Conservation (phyloP, 352 stramenopile genomes). For the Globisporangium cystogenes region DNA sequence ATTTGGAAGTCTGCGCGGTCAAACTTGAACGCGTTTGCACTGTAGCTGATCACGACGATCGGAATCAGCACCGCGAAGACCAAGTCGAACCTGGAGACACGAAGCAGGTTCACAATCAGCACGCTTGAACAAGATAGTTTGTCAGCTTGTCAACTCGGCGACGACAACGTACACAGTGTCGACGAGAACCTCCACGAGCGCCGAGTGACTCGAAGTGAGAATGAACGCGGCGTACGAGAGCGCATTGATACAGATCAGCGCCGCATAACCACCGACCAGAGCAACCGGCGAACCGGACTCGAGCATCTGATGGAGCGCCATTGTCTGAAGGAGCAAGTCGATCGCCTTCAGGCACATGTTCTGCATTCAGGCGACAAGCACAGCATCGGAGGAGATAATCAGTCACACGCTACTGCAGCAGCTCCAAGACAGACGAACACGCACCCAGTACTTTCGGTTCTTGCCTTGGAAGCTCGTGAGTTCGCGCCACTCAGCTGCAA, state of each 20-base stretch:
- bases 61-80: constrained; percentile 21
- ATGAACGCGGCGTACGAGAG: constrained; percentile 11
- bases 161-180: constrained; percentile 13
- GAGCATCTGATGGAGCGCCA: constrained; percentile 19
- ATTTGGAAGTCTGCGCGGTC: constrained; percentile 18
- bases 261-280: constrained; percentile 11
- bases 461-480: constrained; percentile 18
- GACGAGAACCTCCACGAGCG: constrained; percentile 22
- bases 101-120: background rate
- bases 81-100: constrained; percentile 22
- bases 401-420: background rate
- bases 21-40: constrained; percentile 21
- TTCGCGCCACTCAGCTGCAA: constrained; percentile 8
- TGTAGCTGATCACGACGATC: constrained; percentile 20
- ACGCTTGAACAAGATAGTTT: background rate
- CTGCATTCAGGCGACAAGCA: constrained; percentile 5
- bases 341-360: constrained; percentile 22
- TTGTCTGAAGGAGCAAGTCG: constrained; percentile 18
- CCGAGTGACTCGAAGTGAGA: constrained; percentile 6
- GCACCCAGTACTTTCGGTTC: constrained; percentile 29
- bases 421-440: constrained; percentile 3
- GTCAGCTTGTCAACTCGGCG: background rate
- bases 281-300: constrained; percentile 13
- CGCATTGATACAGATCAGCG: constrained; percentile 14
- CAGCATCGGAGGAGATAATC: background rate